These are phyloP conservation scores for Leccinum incarnatum DNA, from an alignment of 768 basidiomycete genomes.

Conservation along the genomic window DNA sequence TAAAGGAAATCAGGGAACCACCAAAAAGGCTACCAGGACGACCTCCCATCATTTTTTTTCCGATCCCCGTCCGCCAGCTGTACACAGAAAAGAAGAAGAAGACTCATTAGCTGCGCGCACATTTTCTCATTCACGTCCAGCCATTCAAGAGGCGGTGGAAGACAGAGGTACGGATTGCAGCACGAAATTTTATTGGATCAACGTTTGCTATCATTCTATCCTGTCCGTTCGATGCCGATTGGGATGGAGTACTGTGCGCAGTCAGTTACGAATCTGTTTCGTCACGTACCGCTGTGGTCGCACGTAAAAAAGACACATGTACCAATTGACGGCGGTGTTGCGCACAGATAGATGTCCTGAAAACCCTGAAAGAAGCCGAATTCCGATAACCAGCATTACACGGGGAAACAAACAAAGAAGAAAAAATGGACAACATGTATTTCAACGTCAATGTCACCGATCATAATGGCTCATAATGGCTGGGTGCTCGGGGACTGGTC, in stretches of 20 bases:
- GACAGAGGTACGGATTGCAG: slow-evolving; percentile 1
- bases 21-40: slow-evolving; percentile 3
- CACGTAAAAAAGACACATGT: slow-evolving; percentile 11
- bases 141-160: not conserved
- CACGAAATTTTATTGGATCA: slow-evolving; percentile 12
- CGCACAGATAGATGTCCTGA: not conserved
- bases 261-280: slow-evolving; percentile 3
- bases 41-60: slow-evolving; percentile 7
- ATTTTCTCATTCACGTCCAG: slow-evolving; percentile 9
- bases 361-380: not conserved
- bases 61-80: slow-evolving; percentile 9
- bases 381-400: not conserved
- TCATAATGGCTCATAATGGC: not conserved
- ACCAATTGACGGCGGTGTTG: not conserved
- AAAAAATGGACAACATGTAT: not conserved
- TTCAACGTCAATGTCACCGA: not conserved
- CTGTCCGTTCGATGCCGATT: slow-evolving; percentile 16
- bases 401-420: not conserved
- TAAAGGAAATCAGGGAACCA: slow-evolving; percentile 17
- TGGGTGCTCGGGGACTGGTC: not conserved
- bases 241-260: not conserved
- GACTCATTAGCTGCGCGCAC: not conserved
- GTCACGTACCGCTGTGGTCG: not conserved
- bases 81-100: slow-evolving; percentile 5
- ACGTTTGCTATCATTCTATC: slow-evolving; percentile 5